Evolutionary conservation across 2,329 filamentous ascomycete species (phyloP).

Genomic region (Cordyceps pruinosa): DNA sequence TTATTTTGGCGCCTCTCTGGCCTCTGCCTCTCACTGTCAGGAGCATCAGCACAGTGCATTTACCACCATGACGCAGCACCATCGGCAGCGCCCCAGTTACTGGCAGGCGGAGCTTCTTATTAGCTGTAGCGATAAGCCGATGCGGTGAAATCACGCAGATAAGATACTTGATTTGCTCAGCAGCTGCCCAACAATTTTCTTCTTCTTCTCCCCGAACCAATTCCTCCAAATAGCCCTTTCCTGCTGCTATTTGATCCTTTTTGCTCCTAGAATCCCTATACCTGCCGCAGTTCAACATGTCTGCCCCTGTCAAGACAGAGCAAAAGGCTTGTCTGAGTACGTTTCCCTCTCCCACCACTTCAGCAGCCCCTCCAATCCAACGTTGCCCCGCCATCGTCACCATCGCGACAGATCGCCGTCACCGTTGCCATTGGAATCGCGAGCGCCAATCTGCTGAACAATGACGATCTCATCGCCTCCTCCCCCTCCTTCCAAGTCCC

Average conservation of each 20-base stretch:
- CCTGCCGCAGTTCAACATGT: constrained; percentile 8
- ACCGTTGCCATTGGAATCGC: not conserved
- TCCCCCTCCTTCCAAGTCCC: not conserved
- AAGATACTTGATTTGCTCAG: constrained; percentile 2
- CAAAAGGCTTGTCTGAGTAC: constrained; percentile 58
- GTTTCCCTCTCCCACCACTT: constrained; percentile 30
- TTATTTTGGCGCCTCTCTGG: too few species aligned
- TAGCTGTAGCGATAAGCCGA: constrained; percentile 1
- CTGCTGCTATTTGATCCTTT: not conserved
- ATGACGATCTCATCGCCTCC: not conserved
- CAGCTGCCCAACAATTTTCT: constrained; percentile 13
- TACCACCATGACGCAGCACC: not conserved
- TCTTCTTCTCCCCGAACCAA: constrained; percentile 2
- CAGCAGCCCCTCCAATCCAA: constrained; percentile 21
- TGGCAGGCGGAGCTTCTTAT: constrained; percentile 7
- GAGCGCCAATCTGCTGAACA: not conserved
- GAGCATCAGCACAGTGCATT: not conserved
- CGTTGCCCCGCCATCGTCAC: constrained; percentile 19
- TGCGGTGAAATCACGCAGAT: constrained; percentile 25
- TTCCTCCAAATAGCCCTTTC: not conserved
- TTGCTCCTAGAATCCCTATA: constrained; percentile 1
- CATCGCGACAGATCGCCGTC: constrained; percentile 8
- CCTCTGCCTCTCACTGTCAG: too few species aligned
- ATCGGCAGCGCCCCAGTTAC: not conserved
- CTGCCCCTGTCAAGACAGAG: constrained; percentile 46